Percentiles rank a stretch among this genome's conserved stretches.
phyloP scores from a whole-genome alignment of 2,329 filamentous ascomycete species.

The Ophiognomonia clavigignenti-juglandacearum region DNA sequence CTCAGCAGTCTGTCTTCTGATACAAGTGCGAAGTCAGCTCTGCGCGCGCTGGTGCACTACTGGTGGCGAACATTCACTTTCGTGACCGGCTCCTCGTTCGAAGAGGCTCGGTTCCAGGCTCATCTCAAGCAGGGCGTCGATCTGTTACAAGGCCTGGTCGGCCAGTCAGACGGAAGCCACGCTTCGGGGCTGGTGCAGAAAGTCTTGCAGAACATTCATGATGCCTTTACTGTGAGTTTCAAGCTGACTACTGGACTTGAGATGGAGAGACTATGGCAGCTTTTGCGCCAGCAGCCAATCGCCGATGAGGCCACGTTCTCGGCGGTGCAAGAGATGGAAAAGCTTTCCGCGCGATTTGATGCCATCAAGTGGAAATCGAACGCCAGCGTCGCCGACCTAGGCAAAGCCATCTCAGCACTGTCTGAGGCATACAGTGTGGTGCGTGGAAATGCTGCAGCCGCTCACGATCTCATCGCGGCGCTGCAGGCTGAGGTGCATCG shows the following conservation, averaged over 20 bases:
- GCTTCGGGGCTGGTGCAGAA: conserved; percentile 33
- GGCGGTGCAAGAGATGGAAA: conserved; percentile 46
- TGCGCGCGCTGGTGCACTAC: conserved; percentile 44
- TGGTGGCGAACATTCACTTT: conserved; percentile 50
- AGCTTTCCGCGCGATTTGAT: conserved; percentile 57
- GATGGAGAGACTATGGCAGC: conserved; percentile 76
- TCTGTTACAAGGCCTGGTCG: conserved; percentile 32
- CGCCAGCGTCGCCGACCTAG: conserved; percentile 46
- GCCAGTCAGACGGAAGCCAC: conserved; percentile 20
- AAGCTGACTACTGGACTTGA: conserved; percentile 69
- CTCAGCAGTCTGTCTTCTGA: conserved; percentile 18
- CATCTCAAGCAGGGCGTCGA: conserved; percentile 50
- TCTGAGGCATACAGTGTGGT: conserved; percentile 53
- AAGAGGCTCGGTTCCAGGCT: conserved; percentile 61
- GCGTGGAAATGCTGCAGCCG: conserved; percentile 36
- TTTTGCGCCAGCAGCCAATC: conserved; percentile 60
- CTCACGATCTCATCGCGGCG: conserved; percentile 42
- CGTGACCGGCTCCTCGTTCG: conserved; percentile 42
- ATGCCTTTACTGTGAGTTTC: conserved; percentile 64
- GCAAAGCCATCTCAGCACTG: conserved; percentile 49
- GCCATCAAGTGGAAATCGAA: conserved; percentile 53
- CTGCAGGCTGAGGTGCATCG: conserved; percentile 46
- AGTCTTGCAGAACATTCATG: conserved; percentile 39
- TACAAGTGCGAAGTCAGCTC: conserved; percentile 26
- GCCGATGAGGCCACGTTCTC: conserved; percentile 39